Conservation (phyloP, 805 yeast species). For the Saturnispora zaruensis region DNA sequence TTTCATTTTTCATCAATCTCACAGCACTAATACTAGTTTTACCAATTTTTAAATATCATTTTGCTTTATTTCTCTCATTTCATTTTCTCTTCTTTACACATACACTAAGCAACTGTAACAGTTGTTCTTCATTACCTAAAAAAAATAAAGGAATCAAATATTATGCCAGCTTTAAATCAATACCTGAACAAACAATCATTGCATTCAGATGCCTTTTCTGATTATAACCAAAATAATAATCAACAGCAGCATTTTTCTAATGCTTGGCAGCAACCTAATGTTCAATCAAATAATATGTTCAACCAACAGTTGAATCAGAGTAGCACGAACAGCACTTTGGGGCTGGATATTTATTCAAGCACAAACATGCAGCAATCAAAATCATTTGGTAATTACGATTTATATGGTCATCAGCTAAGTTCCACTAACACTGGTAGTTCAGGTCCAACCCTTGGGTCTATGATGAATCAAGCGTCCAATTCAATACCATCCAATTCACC, state of each 20-base stretch:
- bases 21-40: not conserved
- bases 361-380: constrained; percentile 7
- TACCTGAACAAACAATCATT: not conserved
- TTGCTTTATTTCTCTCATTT: not conserved
- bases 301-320: not conserved
- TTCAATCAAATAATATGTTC: not conserved
- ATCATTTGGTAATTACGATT: constrained; percentile 7
- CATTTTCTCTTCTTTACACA: not conserved
- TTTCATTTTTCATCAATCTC: not conserved
- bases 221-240: not conserved
- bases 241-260: not conserved
- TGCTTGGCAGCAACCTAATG: not conserved
- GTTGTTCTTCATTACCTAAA: not conserved
- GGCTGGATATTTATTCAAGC: constrained; percentile 2
- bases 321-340: not conserved
- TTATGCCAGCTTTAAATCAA: constrained; percentile 1
- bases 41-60: not conserved
- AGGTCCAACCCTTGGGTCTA: constrained; percentile 2
- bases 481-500: constrained; percentile 1
- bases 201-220: not conserved
- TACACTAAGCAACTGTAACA: not conserved
- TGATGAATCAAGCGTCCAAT: constrained; percentile 5
- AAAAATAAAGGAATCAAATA: not conserved
- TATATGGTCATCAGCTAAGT: not conserved
- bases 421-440: constrained; percentile 9